Conservation (phyloP, 2,329 filamentous ascomycete genomes). For the Pleurostoma richardsiae region DNA sequence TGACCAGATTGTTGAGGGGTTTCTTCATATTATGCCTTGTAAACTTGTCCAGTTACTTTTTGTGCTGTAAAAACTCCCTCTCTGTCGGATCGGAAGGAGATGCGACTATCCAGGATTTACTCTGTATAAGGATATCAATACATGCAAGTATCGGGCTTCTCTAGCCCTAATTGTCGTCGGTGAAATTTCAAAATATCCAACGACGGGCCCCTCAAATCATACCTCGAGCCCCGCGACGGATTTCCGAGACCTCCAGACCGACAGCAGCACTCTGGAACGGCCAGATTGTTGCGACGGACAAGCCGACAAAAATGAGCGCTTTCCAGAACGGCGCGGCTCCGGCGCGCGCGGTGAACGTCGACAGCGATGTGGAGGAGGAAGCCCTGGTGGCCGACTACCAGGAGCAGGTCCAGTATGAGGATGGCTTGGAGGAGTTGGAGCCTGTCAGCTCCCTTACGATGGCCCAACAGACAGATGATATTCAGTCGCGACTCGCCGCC, state of each 20-base stretch:
- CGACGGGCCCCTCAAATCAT: constrained; percentile 13
- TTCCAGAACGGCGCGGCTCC: constrained; percentile 58
- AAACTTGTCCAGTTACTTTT: too few species aligned
- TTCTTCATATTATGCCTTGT: too few species aligned
- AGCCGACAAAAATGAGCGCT: constrained; percentile 49
- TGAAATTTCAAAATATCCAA: constrained; percentile 14
- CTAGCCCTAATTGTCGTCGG: too few species aligned
- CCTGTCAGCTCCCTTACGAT: constrained; percentile 64
- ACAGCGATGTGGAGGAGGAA: constrained; percentile 95
- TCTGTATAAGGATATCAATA: too few species aligned
- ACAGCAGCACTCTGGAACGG: constrained; percentile 3
- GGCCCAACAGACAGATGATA: constrained; percentile 77
- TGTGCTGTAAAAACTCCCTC: too few species aligned
- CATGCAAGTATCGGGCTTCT: too few species aligned
- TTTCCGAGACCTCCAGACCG: neutral
- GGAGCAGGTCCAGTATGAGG: constrained; percentile 93
- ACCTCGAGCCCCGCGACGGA: constrained; percentile 16
- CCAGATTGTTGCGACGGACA: constrained; percentile 9
- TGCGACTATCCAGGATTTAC: too few species aligned
- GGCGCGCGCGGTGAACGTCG: constrained; percentile 62
- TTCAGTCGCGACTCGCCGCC: constrained; percentile 85
- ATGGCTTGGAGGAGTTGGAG: constrained; percentile 77
- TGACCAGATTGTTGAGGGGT: too few species aligned
- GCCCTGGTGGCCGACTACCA: constrained; percentile 92
- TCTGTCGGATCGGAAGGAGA: too few species aligned